These are phyloP conservation scores for Schoenoplectus triqueter DNA, from an alignment of 202 grass and related monocot genomes.

Conservation along the genomic window DNA sequence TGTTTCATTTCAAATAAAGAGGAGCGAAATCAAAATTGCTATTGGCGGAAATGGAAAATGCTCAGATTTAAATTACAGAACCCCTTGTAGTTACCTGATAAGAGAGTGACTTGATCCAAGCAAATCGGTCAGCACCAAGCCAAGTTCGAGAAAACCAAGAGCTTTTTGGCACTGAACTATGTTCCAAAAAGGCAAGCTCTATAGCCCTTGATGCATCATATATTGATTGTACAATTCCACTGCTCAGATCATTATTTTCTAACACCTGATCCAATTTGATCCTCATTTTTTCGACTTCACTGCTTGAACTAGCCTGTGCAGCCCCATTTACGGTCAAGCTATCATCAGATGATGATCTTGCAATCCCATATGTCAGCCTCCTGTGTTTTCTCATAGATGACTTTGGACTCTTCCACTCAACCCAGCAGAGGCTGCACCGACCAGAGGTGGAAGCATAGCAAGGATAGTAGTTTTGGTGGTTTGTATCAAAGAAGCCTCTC, in stretches of 20 bases:
- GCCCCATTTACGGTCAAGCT: conserved; percentile 65
- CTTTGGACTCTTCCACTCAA: conserved; percentile 58
- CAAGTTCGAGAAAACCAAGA: conserved; percentile 83
- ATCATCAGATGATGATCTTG: conserved; percentile 69
- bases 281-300: conserved; percentile 67
- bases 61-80: background rate
- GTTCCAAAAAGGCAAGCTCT: conserved; percentile 79
- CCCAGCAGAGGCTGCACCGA: conserved; percentile 48
- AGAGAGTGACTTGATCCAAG: conserved; percentile 85
- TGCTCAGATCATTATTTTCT: conserved; percentile 72
- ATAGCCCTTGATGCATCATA: conserved; percentile 93
- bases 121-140: conserved; percentile 85
- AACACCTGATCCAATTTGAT: conserved; percentile 74
- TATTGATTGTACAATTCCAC: conserved; percentile 77
- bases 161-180: conserved; percentile 50
- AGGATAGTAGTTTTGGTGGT: conserved; percentile 46
- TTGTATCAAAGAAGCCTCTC: conserved; percentile 43
- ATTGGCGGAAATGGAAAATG: conserved; percentile 33
- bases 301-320: conserved; percentile 56
- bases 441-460: conserved; percentile 53
- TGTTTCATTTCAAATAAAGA: conserved; percentile 4
- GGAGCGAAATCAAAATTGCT: conserved; percentile 21
- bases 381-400: conserved; percentile 48
- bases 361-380: conserved; percentile 40
- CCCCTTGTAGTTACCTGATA: conserved; percentile 61